Conservation (phyloP, 768 basidiomycete species). For the Podaxis sp. region DNA sequence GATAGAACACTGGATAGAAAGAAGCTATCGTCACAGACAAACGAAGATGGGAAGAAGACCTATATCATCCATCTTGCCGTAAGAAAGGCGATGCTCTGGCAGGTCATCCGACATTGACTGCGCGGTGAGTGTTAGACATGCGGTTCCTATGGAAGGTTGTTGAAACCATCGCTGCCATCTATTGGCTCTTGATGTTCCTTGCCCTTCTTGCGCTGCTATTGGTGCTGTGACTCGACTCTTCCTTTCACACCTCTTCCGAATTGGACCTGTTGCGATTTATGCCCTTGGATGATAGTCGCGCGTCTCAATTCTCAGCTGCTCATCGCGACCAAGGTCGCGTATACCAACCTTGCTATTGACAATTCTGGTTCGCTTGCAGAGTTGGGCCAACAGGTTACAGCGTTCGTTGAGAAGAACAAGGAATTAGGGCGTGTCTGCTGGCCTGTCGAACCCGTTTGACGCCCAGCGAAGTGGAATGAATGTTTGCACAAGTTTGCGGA, state of each 20-base stretch:
- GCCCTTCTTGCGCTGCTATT: neutral
- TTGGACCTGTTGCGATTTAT: slow-evolving; percentile 83
- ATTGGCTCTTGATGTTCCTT: slow-evolving; percentile 57
- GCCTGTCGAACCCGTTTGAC: slow-evolving; percentile 52
- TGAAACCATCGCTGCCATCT: slow-evolving; percentile 82
- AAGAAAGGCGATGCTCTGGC: slow-evolving; percentile 65
- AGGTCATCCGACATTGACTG: slow-evolving; percentile 67
- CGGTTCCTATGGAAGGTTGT: slow-evolving; percentile 81
- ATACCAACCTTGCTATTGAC: slow-evolving; percentile 83
- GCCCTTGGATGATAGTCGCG: slow-evolving; percentile 66
- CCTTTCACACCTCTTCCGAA: slow-evolving; percentile 58
- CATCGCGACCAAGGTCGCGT: slow-evolving; percentile 72
- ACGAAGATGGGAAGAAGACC: slow-evolving; percentile 59
- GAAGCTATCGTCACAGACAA: slow-evolving; percentile 83
- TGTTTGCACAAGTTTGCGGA: neutral
- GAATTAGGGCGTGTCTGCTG: slow-evolving; percentile 49
- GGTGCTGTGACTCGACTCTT: neutral
- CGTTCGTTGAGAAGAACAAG: slow-evolving; percentile 37
- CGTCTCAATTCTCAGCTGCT: slow-evolving; percentile 80
- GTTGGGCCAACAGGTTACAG: slow-evolving; percentile 50
- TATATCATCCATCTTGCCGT: slow-evolving; percentile 92
- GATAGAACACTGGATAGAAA: slow-evolving; percentile 79
- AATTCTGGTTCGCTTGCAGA: slow-evolving; percentile 78
- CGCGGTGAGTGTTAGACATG: slow-evolving; percentile 68
- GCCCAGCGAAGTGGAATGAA: slow-evolving; percentile 28